Evolutionary conservation across 352 stramenopile genomes (phyloP), one percentile per base, ranked within the genome.

Genomic region (Blastocystis sp.): DNA sequence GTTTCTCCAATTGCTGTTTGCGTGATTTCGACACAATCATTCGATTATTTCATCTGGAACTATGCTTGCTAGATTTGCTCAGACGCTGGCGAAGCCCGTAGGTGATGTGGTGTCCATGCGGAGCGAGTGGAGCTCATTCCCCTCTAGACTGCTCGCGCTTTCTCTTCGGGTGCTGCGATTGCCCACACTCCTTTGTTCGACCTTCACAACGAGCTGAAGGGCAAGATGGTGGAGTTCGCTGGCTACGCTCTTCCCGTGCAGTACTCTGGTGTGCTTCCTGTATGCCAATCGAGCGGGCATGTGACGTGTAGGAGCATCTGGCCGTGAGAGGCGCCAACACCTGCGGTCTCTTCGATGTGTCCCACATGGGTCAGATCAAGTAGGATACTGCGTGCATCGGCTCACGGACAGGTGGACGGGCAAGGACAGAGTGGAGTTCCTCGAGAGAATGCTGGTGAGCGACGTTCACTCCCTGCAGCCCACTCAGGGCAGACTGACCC

Each of bases 201-300:
- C 23, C 56, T 89, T 23, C 88, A 90, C 84, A 21, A 84, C 21
- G 88, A 77, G 64, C 56, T 90, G 7, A 87, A 89, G 19, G 88
- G 90, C 53, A 92, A 95, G 91, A 96, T 97, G 93, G 94, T 97
- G 59, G 92, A 94, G 70, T 99, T 99, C 90, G 96, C 96, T 0
- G 96, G 96, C 67, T 99, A 98, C 91, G 91, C 94, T 64, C 95
- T 99, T 88, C 96, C 96, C 5, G 95, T 98, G 66, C 93, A 98
- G 89, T 99, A 98, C n/a, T 69, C 71, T 9, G 60, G 53, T 38
- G 71, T 64, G 10, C 53, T 81, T 81, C 60, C 65, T 52, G 65
- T 76, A 53, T 23, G 34, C 17, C 11, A 11, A 53, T 19, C 5
- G 21, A 7, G 65, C 9, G 10, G 0, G 7, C 14, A 0, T 2